Percentiles rank a stretch among this genome's conserved stretches.
phyloP scores from a whole-genome alignment of 345 rosid species.

The Corchorus capsularis region DNA sequence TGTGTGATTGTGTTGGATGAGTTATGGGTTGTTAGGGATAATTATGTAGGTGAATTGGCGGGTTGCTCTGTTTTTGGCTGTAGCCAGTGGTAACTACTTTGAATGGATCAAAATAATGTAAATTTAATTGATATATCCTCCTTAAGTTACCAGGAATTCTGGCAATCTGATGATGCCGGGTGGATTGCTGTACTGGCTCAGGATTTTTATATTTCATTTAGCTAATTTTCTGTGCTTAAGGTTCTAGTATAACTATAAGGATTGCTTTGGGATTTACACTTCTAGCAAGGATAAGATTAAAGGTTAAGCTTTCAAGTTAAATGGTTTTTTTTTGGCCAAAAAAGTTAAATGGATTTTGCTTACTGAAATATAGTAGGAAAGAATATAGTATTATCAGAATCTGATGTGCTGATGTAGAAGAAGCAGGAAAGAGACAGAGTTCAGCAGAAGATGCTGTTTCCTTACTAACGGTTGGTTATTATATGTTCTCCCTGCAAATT shows the following conservation, averaged over 20 bases:
- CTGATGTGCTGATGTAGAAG: background rate
- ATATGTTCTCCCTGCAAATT: conserved; percentile 27
- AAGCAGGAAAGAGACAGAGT: background rate
- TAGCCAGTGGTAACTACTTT: background rate
- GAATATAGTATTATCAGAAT: background rate
- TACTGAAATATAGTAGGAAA: background rate
- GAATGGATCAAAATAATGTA: conserved; percentile 1
- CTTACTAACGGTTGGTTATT: background rate
- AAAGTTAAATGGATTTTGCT: too few species aligned
- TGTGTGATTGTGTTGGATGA: background rate
- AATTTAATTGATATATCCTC: background rate
- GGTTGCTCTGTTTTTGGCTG: background rate
- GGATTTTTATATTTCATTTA: too few species aligned
- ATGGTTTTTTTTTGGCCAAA: too few species aligned
- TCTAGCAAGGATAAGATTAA: background rate
- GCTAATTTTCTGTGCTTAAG: too few species aligned
- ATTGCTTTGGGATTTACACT: background rate
- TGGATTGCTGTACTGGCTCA: too few species aligned
- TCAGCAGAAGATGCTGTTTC: background rate
- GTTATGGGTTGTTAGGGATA: background rate
- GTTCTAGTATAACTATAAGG: too few species aligned
- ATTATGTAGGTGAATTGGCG: background rate
- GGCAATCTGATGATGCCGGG: too few species aligned
- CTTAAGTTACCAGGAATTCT: too few species aligned
- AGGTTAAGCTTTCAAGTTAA: background rate